These are phyloP conservation scores for Kuraishia ogatae DNA, from an alignment of 805 yeast genomes.

Conservation along the genomic window DNA sequence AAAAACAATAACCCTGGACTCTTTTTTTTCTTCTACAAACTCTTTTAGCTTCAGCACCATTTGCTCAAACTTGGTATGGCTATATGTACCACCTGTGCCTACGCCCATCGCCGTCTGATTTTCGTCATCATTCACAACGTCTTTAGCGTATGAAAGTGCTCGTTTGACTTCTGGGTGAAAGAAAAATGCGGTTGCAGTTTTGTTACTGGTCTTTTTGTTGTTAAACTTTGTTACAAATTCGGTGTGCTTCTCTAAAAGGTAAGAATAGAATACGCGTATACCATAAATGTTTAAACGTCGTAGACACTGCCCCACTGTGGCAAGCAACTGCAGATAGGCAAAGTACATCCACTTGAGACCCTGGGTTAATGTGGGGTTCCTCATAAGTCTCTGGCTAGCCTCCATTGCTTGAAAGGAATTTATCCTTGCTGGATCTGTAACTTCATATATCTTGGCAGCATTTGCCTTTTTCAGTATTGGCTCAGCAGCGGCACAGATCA, in stretches of 20 bases:
- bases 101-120: slow-evolving; percentile 10
- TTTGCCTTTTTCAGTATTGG: slow-evolving; percentile 62
- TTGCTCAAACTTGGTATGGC: slow-evolving; percentile 70
- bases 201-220: slow-evolving; percentile 51
- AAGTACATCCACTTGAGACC: slow-evolving; percentile 69
- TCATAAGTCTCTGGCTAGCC: slow-evolving; percentile 48
- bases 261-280: slow-evolving; percentile 61
- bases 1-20: slow-evolving; percentile 77
- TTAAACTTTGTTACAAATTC: slow-evolving; percentile 53
- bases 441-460: slow-evolving; percentile 51
- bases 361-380: slow-evolving; percentile 49
- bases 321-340: slow-evolving; percentile 52
- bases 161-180: slow-evolving; percentile 37
- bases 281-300: slow-evolving; percentile 76
- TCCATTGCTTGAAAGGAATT: slow-evolving; percentile 68
- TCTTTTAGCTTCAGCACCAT: slow-evolving; percentile 45
- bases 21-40: slow-evolving; percentile 40
- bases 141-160: slow-evolving; percentile 36
- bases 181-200: slow-evolving; percentile 54
- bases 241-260: slow-evolving; percentile 48
- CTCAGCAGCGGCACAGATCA: slow-evolving; percentile 52
- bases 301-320: slow-evolving; percentile 64
- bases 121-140: slow-evolving; percentile 24
- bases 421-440: slow-evolving; percentile 56
- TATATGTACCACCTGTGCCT: slow-evolving; percentile 21